These are phyloP conservation scores for Jimgerdemannia flammicorona DNA, from an alignment of 192 early-diverging fungal genomes.

Conservation along the genomic window DNA sequence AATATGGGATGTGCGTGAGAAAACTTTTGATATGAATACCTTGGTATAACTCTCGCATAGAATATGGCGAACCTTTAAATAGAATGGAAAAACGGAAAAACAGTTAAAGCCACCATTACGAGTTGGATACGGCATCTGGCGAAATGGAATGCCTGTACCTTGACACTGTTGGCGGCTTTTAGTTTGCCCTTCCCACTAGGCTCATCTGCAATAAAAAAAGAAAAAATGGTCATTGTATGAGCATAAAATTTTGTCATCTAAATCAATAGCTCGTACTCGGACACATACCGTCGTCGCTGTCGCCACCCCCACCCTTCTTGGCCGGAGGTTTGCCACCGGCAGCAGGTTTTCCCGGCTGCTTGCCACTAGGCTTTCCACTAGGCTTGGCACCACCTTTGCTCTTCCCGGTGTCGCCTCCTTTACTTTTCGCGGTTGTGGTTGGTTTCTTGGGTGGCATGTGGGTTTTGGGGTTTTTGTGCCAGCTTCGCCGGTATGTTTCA, in stretches of 20 bases:
- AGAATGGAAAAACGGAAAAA: neutral
- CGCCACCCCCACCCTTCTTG: conserved; percentile 1
- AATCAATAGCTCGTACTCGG: neutral
- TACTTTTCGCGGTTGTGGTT: neutral
- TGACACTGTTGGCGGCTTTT: conserved; percentile 61
- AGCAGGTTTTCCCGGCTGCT: neutral
- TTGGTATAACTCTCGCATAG: conserved; percentile 81
- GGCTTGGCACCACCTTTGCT: neutral
- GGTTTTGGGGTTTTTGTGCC: too few relatives aligned
- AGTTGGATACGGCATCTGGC: neutral
- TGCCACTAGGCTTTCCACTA: neutral
- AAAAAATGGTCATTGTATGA: neutral
- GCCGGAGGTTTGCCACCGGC: neutral
- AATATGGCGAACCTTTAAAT: conserved; percentile 64
- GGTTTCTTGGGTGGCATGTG: neutral
- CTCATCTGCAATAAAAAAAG: neutral
- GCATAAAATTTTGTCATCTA: neutral
- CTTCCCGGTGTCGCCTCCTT: neutral
- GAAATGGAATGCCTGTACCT: conserved; percentile 19
- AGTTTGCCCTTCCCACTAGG: conserved; percentile 29
- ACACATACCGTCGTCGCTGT: conserved; percentile 1
- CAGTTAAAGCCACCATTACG: neutral
- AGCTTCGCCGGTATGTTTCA: too few relatives aligned
- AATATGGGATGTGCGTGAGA: neutral
- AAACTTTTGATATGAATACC: conserved; percentile 20